phyloP scores from a whole-genome alignment of 129 eudicot species.

The Saussurea involucrata region DNA sequence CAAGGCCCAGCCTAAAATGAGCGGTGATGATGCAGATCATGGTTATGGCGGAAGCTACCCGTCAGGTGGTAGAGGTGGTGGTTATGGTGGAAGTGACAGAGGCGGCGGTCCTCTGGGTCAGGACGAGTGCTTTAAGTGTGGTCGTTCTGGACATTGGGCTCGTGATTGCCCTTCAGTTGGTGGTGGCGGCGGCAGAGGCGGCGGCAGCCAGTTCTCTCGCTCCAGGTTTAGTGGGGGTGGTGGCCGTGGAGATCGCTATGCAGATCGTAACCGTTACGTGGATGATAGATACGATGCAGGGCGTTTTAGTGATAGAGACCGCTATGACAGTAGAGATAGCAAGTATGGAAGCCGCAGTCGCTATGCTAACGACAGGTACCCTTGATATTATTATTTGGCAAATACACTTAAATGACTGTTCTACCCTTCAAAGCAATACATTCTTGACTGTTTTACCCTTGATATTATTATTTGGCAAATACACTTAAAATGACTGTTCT shows the following conservation, averaged over 20 bases:
- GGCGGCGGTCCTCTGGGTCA: constrained; percentile 68
- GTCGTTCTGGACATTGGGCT: constrained; percentile 96
- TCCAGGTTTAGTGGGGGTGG: constrained; percentile 61
- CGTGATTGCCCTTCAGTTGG: constrained; percentile 87
- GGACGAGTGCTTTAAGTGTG: constrained; percentile 95
- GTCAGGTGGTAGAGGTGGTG: constrained; percentile 60
- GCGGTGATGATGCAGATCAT: constrained; percentile 56
- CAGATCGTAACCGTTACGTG: constrained; percentile 67
- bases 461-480: neutral
- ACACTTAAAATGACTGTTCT: neutral
- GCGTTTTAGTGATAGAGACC: constrained; percentile 69
- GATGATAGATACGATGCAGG: constrained; percentile 82
- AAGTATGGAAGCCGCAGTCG: constrained; percentile 70
- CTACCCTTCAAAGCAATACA: neutral
- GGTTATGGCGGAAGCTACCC: constrained; percentile 65
- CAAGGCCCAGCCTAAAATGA: constrained; percentile 87
- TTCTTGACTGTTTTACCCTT: constrained; percentile 11
- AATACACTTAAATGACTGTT: neutral
- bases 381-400: neutral
- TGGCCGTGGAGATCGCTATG: constrained; percentile 71
- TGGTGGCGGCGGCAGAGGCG: constrained; percentile 42
- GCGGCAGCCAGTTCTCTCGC: constrained; percentile 56
- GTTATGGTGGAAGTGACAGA: constrained; percentile 72
- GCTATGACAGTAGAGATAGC: constrained; percentile 74
- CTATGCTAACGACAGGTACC: constrained; percentile 61